Evolutionary conservation across 1,284 basidiomycete genomes (phyloP).

Genomic region (Phenoliferia sp.): DNA sequence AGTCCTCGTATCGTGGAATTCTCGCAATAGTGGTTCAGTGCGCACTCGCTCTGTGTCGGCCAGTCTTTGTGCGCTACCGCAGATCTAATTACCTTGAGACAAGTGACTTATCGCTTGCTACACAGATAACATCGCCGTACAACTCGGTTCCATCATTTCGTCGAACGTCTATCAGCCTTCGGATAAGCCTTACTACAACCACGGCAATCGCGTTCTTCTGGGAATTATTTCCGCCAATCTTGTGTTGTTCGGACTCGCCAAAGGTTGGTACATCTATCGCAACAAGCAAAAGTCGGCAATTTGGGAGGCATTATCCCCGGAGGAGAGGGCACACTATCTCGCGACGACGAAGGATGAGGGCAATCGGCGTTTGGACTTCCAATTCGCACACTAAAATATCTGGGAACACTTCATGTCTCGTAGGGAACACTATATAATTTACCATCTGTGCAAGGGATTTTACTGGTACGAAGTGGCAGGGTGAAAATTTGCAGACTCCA

Average conservation of each 20-base stretch:
- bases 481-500: no score
- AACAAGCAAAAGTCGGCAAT: conserved; percentile 17
- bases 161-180: background rate
- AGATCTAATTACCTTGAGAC: background rate
- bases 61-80: conserved; percentile 4
- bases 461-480: no score
- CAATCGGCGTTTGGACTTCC: conserved; percentile 28
- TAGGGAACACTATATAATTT: no score
- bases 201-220: conserved; percentile 24
- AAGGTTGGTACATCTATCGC: conserved; percentile 24
- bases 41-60: conserved; percentile 29
- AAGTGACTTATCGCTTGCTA: background rate
- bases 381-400: background rate
- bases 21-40: conserved; percentile 23
- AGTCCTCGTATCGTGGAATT: conserved; percentile 22
- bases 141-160: background rate
- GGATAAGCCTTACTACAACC: conserved; percentile 7
- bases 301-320: conserved; percentile 30
- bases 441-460: no score
- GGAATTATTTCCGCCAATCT: conserved; percentile 26
- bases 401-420: no score
- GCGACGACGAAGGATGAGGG: conserved; percentile 25
- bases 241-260: conserved; percentile 11
- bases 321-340: conserved; percentile 17
- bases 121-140: background rate